phyloP scores from a whole-genome alignment of 352 stramenopile genomes.

The Phytophthora cryptogea region DNA sequence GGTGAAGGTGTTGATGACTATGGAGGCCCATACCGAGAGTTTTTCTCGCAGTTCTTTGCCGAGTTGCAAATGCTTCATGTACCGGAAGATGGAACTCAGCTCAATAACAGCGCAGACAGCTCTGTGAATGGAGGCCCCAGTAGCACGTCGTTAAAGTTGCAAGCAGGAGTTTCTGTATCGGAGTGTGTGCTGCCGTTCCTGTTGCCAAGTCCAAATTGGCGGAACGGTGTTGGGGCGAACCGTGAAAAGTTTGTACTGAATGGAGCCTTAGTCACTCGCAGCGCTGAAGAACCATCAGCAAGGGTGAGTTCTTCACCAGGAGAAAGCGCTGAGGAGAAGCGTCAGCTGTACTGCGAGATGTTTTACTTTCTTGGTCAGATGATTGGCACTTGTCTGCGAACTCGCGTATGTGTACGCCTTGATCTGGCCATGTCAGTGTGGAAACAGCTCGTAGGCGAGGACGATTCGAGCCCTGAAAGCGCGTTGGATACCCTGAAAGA shows the following conservation, averaged over 20 bases:
- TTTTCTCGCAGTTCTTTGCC: conserved; percentile 89
- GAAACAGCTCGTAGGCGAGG: conserved; percentile 70
- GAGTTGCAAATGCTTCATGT: conserved; percentile 59
- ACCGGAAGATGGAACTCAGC: conserved; percentile 7
- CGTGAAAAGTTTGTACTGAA: conserved; percentile 90
- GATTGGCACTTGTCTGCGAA: conserved; percentile 87
- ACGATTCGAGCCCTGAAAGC: conserved; percentile 34
- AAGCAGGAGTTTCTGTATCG: conserved; percentile 21
- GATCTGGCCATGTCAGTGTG: conserved; percentile 74
- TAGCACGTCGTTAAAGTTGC: conserved; percentile 25
- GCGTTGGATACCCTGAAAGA: conserved; percentile 61
- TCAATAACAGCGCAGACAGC: conserved; percentile 1
- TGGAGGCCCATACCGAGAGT: conserved; percentile 93
- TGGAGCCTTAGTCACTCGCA: conserved; percentile 27
- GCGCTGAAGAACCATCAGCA: not conserved
- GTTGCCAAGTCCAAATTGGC: conserved; percentile 88
- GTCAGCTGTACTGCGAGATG: conserved; percentile 80
- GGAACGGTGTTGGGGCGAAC: conserved; percentile 74
- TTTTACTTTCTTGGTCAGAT: conserved; percentile 92
- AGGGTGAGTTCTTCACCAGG: conserved; percentile 2
- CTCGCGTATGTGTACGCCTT: conserved; percentile 73
- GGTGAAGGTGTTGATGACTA: conserved; percentile 95
- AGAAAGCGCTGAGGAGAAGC: conserved; percentile 53
- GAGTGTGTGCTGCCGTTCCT: conserved; percentile 84
- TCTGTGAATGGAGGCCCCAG: conserved; percentile 18